Base-by-base conservation (phyloP, 2,329 filamentous ascomycete species). In the Trichoderma atroviride region DNA sequence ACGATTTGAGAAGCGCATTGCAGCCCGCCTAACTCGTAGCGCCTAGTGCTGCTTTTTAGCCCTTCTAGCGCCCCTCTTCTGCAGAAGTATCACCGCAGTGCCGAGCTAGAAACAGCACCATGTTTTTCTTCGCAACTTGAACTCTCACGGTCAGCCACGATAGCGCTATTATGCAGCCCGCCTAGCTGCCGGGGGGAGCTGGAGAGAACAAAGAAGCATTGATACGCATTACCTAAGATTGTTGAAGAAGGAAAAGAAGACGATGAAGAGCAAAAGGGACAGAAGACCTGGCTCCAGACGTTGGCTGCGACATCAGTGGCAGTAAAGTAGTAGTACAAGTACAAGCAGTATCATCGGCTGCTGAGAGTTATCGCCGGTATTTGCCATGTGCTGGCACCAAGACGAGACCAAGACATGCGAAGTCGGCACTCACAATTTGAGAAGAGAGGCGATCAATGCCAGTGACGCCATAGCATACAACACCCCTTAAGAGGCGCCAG, bases 391-490 rank as follows among this genome's bases (percentile, higher is more conserved):
- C 40, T 55, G 7, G 35, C 13, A 29, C 35, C 37, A 43, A 16
- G 22, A 29, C 31, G 11, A 35, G 33, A 61, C 43, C 59, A 61
- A 24, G n/a, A 57, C 31, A 37, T 66, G 52, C 63, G 37, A 66
- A 13, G 63, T 66, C 63, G 63, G 62, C 19, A 10, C 22, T 50
- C 69, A 67, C 72, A 73, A 72, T 71, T 75, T 73, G 67, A 65
- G 43, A 58, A 31, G 40, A 33, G 27, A 57, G 52, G 22, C 68
- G 76, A 77, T 77, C 76, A 75, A 70, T 75, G 69, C 69, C 67
- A 73, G 76, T 78, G 76, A 78, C 76, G 76, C 76, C 76, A 78
- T 78, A 72, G 68, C 24, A 69, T 14, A 35, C 33, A 55, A 65
- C 60, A 52, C 66, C 66, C 66, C 66, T 68, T 68, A 62, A 56